Percentiles rank a stretch among this genome's conserved stretches.
phyloP scores from a whole-genome alignment of 2,329 filamentous ascomycete species.

The Aspergillus novoparasiticus region DNA sequence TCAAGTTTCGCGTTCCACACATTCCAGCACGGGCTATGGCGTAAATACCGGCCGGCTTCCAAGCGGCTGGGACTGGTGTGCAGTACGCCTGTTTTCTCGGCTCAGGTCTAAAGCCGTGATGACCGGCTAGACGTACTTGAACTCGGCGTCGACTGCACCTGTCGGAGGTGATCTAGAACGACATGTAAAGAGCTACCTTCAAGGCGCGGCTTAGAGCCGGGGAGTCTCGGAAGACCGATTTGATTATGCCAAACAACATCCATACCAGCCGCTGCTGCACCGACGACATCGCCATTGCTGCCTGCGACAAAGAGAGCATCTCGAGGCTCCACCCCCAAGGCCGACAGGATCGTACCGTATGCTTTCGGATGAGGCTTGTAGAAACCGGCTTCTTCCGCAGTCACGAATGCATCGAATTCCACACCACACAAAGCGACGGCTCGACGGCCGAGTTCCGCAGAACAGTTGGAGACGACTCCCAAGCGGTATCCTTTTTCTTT shows the following conservation, averaged over 20 bases:
- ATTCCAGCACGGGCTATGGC: background rate
- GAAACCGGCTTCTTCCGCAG: slow-evolving; percentile 8
- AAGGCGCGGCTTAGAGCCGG: background rate
- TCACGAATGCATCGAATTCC: slow-evolving; percentile 5
- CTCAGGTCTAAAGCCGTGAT: background rate
- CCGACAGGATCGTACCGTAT: background rate
- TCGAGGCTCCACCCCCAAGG: background rate
- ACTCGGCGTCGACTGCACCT: background rate
- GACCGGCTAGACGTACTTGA: background rate
- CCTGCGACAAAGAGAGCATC: slow-evolving; percentile 7
- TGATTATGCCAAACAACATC: slow-evolving; percentile 13
- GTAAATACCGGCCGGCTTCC: background rate
- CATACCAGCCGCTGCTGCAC: slow-evolving; percentile 6
- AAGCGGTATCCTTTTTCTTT: slow-evolving; percentile 1
- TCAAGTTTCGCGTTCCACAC: background rate
- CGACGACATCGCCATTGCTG: slow-evolving; percentile 9
- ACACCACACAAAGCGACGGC: background rate
- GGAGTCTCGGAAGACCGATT: background rate
- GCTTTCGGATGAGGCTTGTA: slow-evolving; percentile 4
- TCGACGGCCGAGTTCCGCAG: background rate
- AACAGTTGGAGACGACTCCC: slow-evolving; percentile 8
- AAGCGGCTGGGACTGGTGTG: background rate
- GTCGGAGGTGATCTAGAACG: background rate
- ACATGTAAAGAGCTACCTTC: background rate
- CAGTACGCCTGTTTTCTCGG: background rate